Conservation (phyloP, 495 filamentous ascomycete species). For the Penicillium chermesinum region DNA sequence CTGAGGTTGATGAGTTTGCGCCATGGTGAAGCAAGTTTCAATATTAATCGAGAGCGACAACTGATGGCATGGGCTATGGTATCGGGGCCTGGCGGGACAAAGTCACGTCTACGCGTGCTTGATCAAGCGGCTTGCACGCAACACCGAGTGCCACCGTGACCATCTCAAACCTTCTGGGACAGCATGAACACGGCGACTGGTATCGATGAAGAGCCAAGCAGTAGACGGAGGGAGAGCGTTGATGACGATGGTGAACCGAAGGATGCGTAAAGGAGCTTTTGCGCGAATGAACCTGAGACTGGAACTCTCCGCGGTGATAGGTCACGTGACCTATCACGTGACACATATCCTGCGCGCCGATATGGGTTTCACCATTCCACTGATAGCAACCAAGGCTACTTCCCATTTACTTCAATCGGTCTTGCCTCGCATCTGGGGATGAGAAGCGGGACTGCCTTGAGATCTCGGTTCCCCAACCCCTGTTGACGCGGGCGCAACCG, state of each 20-base stretch:
- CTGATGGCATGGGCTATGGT: constrained; percentile 4
- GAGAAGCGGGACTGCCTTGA: neutral
- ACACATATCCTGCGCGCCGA: neutral
- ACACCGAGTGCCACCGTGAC: constrained; percentile 39
- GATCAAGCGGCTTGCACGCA: constrained; percentile 40
- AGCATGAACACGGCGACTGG: constrained; percentile 21
- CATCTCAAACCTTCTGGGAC: constrained; percentile 35
- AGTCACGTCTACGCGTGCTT: constrained; percentile 35
- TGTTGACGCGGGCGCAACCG: constrained; percentile 5
- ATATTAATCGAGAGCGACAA: constrained; percentile 1
- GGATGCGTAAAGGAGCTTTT: constrained; percentile 19
- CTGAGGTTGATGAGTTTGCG: constrained; percentile 51
- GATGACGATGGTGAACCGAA: constrained; percentile 6
- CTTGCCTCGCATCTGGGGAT: neutral
- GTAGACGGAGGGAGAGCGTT: constrained; percentile 7
- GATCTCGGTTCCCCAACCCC: neutral
- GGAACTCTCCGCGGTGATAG: neutral
- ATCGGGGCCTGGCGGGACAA: constrained; percentile 19
- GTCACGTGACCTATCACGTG: neutral
- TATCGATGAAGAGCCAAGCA: constrained; percentile 1
- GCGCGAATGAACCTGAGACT: neutral
- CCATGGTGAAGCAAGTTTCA: constrained; percentile 45
- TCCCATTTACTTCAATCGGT: neutral
- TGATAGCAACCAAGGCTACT: neutral
- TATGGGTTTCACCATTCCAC: neutral